phyloP scores from a whole-genome alignment of 2,329 filamentous ascomycete species.

The Aspergillus sp. region DNA sequence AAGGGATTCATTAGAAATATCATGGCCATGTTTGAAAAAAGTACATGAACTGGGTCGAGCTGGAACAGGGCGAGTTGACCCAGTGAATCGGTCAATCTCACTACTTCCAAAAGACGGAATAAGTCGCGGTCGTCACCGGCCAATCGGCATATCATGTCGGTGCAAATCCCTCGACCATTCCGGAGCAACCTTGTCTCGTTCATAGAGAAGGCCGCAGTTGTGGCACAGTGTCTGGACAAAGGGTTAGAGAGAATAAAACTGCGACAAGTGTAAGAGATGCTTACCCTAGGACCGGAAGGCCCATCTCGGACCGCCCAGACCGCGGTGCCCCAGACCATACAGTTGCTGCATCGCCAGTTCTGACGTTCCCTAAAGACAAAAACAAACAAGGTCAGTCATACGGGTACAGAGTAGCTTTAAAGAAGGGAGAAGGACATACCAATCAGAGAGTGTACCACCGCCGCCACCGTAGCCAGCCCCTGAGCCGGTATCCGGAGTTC shows the following conservation, averaged over 20 bases:
- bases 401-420: not conserved
- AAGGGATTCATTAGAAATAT: constrained; percentile 26
- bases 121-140: constrained; percentile 19
- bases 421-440: constrained; percentile 29
- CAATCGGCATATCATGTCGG: constrained; percentile 41
- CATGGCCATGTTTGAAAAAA: constrained; percentile 19
- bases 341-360: constrained; percentile 86
- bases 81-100: not conserved
- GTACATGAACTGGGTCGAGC: constrained; percentile 16
- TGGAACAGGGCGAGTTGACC: not conserved
- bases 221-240: constrained; percentile 73
- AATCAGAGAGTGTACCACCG: constrained; percentile 65
- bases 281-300: constrained; percentile 76
- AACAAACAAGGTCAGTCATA: constrained; percentile 9
- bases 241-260: constrained; percentile 16
- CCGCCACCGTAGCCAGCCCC: constrained; percentile 69
- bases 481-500: constrained; percentile 70
- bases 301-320: constrained; percentile 96
- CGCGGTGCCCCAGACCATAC: constrained; percentile 79
- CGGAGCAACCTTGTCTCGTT: constrained; percentile 80
- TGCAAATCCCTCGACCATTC: constrained; percentile 74
- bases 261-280: constrained; percentile 30
- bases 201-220: constrained; percentile 87
- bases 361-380: constrained; percentile 61
- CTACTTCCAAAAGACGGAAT: not conserved